Base-by-base conservation (phyloP, 345 rosid species). In the Excoecaria cochinchinensis region DNA sequence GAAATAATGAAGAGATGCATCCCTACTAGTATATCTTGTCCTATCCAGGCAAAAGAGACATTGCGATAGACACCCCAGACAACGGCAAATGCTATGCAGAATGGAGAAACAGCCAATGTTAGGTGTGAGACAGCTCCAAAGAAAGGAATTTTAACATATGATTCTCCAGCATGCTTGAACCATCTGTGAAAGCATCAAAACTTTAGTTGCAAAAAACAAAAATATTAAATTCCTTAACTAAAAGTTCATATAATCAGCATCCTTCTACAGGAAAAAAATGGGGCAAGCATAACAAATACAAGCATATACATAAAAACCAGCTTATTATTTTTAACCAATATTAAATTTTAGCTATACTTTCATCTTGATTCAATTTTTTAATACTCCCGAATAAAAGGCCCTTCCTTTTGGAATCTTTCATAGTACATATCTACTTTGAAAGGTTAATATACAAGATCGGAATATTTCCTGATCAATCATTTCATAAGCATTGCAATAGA, bases 21-120 rank as follows among this genome's bases (percentile, higher is more conserved):
- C 73, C 92, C 88, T 88, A 95, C 99, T 64, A 96, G 94, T 79
- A 96, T 82, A 85, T 96, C 97, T 88, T 96, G 99, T 73, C 99
- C 99, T 60, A 96, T 93, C 98, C 99, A 96, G 68, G 95, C 98
- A 21, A 84, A 89, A 67, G 92, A 85, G 72, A 11, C 50, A 40
- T 75, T 73, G 55, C 92, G 97, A 77, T 87, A 84, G 81, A 90
- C 85, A 61, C 91, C 99, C 99, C 99, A 96, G 71, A 90, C 80
- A 77, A 92, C 95, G 79, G 97, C 91, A 87, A 90, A 89, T 70
- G 88, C 79, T 82, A 92, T 82, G 87, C 98, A 96, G 88, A 96
- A 92, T 24, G 99, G 98, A 78, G 95, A 84, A 81, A 93, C 92
- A 39, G 91, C 90, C 85, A 96, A 77, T 38, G 99, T 90, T 72